A percentile compares a stretch with the other conserved stretches of the same genome.
phyloP scores from a whole-genome alignment of 805 yeast species.

The Starmerella lactis-condensi region DNA sequence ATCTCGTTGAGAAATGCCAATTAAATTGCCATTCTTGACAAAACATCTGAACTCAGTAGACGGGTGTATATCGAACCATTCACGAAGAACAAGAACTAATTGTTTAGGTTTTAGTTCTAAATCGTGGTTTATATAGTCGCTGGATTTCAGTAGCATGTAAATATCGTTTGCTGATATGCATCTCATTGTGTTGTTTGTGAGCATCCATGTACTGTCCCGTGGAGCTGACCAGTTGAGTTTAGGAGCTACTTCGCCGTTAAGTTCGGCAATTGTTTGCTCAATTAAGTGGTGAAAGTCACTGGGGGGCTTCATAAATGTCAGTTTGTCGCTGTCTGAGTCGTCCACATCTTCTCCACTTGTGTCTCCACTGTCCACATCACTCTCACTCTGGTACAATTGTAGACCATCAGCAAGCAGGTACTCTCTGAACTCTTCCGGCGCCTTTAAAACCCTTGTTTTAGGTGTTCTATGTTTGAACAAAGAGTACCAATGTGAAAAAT shows the following conservation, averaged over 20 bases:
- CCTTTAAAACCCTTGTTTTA: conserved; percentile 33
- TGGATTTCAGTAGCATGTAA: conserved; percentile 63
- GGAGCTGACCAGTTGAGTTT: conserved; percentile 97
- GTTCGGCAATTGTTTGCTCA: conserved; percentile 27
- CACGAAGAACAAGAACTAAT: conserved; percentile 40
- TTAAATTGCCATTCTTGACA: conserved; percentile 40
- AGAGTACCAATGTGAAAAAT: conserved; percentile 33
- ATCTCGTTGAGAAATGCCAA: conserved; percentile 76
- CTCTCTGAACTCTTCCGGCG: conserved; percentile 39
- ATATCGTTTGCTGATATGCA: conserved; percentile 59
- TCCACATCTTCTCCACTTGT: conserved; percentile 23
- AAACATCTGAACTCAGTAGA: conserved; percentile 83
- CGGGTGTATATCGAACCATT: conserved; percentile 74
- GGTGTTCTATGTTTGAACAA: conserved; percentile 33
- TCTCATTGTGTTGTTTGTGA: conserved; percentile 54
- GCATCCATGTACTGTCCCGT: conserved; percentile 82
- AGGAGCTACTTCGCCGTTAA: conserved; percentile 52
- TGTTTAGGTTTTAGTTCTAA: conserved; percentile 35
- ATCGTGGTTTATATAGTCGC: conserved; percentile 78
- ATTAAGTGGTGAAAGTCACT: conserved; percentile 39
- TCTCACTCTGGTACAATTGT: conserved; percentile 30
- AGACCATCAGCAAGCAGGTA: conserved; percentile 56
- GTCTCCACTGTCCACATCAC: conserved; percentile 43
- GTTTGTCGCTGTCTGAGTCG: conserved; percentile 16
- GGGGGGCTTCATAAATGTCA: conserved; percentile 18